Conservation (phyloP, 2,329 filamentous ascomycete species). For the Dothistroma septosporum region DNA sequence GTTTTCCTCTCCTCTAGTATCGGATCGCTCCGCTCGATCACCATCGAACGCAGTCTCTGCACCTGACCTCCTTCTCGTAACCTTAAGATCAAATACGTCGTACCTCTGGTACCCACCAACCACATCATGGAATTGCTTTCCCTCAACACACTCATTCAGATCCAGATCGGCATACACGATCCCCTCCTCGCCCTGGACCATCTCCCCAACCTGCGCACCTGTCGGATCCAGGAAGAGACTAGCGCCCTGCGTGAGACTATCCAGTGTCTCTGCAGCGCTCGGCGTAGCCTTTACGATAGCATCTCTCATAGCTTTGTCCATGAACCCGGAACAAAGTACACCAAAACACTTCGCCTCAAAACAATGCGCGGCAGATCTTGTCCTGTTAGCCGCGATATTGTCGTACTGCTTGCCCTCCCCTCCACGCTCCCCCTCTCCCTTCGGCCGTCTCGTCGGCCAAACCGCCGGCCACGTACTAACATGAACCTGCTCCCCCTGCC, state of each 20-base stretch:
- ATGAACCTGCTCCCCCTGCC: constrained; percentile 54
- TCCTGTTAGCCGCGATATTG: constrained; percentile 52
- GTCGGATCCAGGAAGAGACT: constrained; percentile 53
- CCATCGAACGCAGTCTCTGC: constrained; percentile 4
- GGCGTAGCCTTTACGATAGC: constrained; percentile 29
- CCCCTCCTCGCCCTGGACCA: constrained; percentile 46
- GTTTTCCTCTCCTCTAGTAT: neutral
- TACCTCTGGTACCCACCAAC: constrained; percentile 54
- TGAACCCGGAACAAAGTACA: constrained; percentile 45
- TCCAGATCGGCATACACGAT: constrained; percentile 53
- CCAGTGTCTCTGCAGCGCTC: constrained; percentile 32
- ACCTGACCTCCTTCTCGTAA: constrained; percentile 26
- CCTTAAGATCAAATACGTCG: constrained; percentile 52
- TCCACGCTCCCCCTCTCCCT: neutral
- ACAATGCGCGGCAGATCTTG: constrained; percentile 52
- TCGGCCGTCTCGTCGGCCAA: constrained; percentile 45
- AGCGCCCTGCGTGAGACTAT: constrained; percentile 41
- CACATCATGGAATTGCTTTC: constrained; percentile 56
- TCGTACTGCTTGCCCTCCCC: constrained; percentile 45
- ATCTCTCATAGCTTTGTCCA: constrained; percentile 35
- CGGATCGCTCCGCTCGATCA: neutral
- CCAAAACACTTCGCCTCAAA: constrained; percentile 58
- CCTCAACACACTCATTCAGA: constrained; percentile 49
- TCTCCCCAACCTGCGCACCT: constrained; percentile 37
- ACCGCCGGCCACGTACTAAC: constrained; percentile 54